A percentile compares a stretch with the other conserved stretches of the same genome.
phyloP scores from a whole-genome alignment of 495 filamentous ascomycete species.

The Clohesyomyces aquaticus region DNA sequence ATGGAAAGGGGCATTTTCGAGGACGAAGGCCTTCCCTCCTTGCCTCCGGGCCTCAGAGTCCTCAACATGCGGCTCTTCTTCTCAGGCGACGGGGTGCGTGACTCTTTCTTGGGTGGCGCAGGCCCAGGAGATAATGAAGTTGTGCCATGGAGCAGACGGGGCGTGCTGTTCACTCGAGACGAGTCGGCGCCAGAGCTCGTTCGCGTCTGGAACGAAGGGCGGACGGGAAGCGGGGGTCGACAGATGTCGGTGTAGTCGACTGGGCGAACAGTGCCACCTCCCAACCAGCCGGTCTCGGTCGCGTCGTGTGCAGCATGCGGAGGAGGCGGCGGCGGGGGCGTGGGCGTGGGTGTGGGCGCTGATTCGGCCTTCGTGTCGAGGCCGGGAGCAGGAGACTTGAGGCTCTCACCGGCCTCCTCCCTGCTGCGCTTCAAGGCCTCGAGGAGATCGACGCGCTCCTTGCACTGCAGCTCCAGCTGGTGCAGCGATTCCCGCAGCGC shows the following conservation, averaged over 20 bases:
- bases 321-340: constrained; percentile 17
- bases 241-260: constrained; percentile 77
- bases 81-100: constrained; percentile 79
- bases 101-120: constrained; percentile 52
- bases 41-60: constrained; percentile 70
- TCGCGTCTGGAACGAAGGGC: constrained; percentile 57
- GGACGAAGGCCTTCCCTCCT: constrained; percentile 59
- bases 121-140: constrained; percentile 36
- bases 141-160: constrained; percentile 17
- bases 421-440: constrained; percentile 79
- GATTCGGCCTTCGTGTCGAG: constrained; percentile 34
- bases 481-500: constrained; percentile 78
- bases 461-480: constrained; percentile 87
- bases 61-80: constrained; percentile 78
- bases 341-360: constrained; percentile 28
- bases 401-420: constrained; percentile 51
- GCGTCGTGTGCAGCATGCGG: constrained; percentile 16
- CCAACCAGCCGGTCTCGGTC: constrained; percentile 63
- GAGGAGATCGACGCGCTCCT: constrained; percentile 87
- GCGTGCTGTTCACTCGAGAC: constrained; percentile 4
- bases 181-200: constrained; percentile 55
- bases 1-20: constrained; percentile 38
- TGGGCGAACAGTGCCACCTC: constrained; percentile 77
- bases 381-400: constrained; percentile 39
- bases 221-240: constrained; percentile 67